These are phyloP conservation scores for Phytophthora citricola DNA, from an alignment of 352 stramenopile species.

Conservation along the genomic window DNA sequence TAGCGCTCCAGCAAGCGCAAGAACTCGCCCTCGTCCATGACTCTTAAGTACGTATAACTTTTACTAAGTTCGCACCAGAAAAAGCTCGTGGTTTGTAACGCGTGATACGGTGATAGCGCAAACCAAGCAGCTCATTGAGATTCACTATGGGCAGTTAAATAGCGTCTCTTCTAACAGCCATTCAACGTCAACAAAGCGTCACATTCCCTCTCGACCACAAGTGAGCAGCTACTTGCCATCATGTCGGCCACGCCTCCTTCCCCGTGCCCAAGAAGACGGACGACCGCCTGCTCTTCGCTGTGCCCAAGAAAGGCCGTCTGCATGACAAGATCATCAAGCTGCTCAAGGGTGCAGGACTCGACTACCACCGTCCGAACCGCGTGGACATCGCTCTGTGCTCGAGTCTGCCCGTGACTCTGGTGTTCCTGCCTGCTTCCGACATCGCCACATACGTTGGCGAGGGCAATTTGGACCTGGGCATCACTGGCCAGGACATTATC, in stretches of 20 bases:
- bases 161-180: neutral
- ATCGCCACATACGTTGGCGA: conserved; percentile 98
- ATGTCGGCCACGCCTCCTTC: conserved; percentile 21
- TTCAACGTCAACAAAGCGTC: conserved; percentile 14
- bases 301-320: conserved; percentile 98
- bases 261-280: conserved; percentile 36
- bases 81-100: conserved; percentile 3
- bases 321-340: conserved; percentile 97
- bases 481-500: conserved; percentile 97
- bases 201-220: conserved; percentile 11
- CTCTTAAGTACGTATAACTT: neutral
- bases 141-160: conserved; percentile 8
- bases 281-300: conserved; percentile 91
- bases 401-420: conserved; percentile 95
- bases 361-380: conserved; percentile 93
- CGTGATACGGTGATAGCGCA: neutral
- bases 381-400: conserved; percentile 95
- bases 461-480: conserved; percentile 98
- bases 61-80: conserved; percentile 4
- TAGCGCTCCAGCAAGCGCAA: conserved; percentile 70
- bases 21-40: conserved; percentile 82
- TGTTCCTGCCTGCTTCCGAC: conserved; percentile 97
- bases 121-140: conserved; percentile 8
- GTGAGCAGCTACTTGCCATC: neutral
- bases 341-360: conserved; percentile 95